Evolutionary conservation across 257 asterid species (phyloP).

Genomic region (Perilla frutescens): DNA sequence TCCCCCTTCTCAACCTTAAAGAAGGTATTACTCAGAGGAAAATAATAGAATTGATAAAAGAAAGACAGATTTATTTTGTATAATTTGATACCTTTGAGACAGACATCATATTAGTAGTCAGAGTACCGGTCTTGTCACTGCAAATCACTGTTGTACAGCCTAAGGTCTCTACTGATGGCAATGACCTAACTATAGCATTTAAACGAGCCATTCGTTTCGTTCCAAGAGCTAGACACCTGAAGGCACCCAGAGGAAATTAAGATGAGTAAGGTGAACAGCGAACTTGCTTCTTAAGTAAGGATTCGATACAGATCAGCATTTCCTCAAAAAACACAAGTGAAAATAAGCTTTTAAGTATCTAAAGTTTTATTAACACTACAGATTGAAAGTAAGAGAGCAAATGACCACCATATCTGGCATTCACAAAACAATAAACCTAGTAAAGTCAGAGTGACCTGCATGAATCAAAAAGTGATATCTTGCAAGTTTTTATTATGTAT

Average conservation of each 20-base stretch:
- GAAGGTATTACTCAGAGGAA: conserved; percentile 14
- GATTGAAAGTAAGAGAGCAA: not conserved
- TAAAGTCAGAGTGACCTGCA: too few species aligned
- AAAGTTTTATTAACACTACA: conserved; percentile 18
- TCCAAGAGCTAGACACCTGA: conserved; percentile 98
- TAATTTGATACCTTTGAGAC: conserved; percentile 76
- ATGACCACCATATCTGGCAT: too few species aligned
- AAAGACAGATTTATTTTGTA: conserved; percentile 22
- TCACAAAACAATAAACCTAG: too few species aligned
- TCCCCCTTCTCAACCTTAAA: conserved; percentile 23
- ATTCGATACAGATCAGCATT: conserved; percentile 14
- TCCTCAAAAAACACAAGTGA: conserved; percentile 11
- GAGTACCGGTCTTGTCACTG: conserved; percentile 99
- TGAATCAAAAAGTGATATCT: too few species aligned
- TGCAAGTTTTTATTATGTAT: too few species aligned
- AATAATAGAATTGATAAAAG: conserved; percentile 5
- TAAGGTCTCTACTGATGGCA: conserved; percentile 98
- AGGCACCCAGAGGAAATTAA: conserved; percentile 24
- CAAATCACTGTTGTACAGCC: conserved; percentile 99
- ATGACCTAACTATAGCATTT: conserved; percentile 97
- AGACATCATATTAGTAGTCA: conserved; percentile 99
- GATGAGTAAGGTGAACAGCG: conserved; percentile 22
- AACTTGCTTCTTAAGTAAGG: conserved; percentile 23
- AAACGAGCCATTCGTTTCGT: conserved; percentile 99
- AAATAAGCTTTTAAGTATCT: not conserved